phyloP scores from a whole-genome alignment of 345 rosid species.

The Eucalyptus victrix region DNA sequence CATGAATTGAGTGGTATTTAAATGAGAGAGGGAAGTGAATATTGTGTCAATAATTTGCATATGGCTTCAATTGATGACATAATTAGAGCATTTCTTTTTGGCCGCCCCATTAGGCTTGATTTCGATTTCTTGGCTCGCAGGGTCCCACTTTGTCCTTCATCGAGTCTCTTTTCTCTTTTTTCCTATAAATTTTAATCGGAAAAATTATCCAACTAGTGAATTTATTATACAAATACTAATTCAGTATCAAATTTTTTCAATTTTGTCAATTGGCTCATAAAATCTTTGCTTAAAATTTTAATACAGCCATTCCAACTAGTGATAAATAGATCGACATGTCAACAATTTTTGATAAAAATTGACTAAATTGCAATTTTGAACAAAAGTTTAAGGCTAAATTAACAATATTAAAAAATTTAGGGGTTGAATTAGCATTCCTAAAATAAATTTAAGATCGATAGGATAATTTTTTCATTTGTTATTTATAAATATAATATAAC shows the following conservation, averaged over 20 bases:
- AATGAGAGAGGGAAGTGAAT: not conserved
- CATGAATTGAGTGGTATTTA: slow-evolving; percentile 1
- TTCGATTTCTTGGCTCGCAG: not conserved
- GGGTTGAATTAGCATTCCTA: not conserved
- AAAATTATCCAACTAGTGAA: not conserved
- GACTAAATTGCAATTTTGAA: fast-evolving
- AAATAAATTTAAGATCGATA: not conserved
- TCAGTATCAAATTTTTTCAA: fast-evolving
- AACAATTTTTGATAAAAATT: fast-evolving
- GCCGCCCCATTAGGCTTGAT: not conserved
- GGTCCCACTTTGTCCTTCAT: not conserved
- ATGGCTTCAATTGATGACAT: not conserved
- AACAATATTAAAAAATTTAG: fast-evolving
- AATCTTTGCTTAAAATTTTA: fast-evolving
- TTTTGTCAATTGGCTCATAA: fast-evolving
- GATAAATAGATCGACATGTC: fast-evolving
- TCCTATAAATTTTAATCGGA: not conserved
- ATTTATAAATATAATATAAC: not conserved
- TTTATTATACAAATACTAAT: not conserved
- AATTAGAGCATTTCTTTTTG: not conserved
- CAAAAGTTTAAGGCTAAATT: fast-evolving
- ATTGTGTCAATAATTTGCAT: not conserved
- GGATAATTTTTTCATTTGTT: not conserved
- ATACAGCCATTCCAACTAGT: fast-evolving
- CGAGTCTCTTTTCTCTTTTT: not conserved